Percentiles rank a stretch among this genome's conserved stretches.
Conservation (phyloP, 2,329 filamentous ascomycete genomes). For the Alternaria consortialis region DNA sequence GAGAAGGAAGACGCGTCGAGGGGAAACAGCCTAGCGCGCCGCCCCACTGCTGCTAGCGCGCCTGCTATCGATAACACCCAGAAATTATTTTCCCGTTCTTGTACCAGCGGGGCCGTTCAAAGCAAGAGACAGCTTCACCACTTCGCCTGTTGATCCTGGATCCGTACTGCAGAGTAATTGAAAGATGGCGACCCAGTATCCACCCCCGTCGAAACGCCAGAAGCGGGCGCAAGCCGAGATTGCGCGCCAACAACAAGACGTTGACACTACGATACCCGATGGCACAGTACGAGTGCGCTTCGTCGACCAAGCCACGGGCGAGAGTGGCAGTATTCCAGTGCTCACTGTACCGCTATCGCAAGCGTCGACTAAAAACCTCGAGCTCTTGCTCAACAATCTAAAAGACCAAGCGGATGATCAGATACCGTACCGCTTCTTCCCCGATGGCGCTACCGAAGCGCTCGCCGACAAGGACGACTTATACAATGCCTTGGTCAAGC, state of each 20-base stretch:
- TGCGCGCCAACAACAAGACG: constrained; percentile 77
- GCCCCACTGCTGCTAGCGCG: constrained; percentile 29
- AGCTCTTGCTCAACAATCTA: constrained; percentile 84
- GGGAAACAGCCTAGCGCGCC: constrained; percentile 25
- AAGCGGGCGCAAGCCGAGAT: constrained; percentile 77
- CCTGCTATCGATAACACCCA: constrained; percentile 34
- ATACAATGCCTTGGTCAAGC: constrained; percentile 51
- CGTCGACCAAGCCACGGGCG: constrained; percentile 77
- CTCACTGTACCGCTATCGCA: constrained; percentile 80
- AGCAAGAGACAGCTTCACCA: background rate
- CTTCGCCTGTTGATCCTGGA: background rate
- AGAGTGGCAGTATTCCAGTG: constrained; percentile 74
- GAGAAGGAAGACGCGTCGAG: constrained; percentile 16
- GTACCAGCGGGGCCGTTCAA: constrained; percentile 1
- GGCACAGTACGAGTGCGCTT: constrained; percentile 89
- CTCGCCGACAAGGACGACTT: constrained; percentile 57
- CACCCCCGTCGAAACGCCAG: constrained; percentile 89
- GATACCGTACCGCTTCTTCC: constrained; percentile 73
- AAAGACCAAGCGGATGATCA: constrained; percentile 72
- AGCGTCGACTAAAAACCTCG: constrained; percentile 87
- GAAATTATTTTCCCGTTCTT: constrained; percentile 29
- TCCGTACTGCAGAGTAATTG: background rate
- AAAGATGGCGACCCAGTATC: constrained; percentile 79
- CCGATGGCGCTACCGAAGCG: constrained; percentile 55
- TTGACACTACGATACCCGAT: constrained; percentile 69